Evolutionary conservation across 768 basidiomycete genomes (phyloP).

Genomic region (Termitomyces bulborhizus): DNA sequence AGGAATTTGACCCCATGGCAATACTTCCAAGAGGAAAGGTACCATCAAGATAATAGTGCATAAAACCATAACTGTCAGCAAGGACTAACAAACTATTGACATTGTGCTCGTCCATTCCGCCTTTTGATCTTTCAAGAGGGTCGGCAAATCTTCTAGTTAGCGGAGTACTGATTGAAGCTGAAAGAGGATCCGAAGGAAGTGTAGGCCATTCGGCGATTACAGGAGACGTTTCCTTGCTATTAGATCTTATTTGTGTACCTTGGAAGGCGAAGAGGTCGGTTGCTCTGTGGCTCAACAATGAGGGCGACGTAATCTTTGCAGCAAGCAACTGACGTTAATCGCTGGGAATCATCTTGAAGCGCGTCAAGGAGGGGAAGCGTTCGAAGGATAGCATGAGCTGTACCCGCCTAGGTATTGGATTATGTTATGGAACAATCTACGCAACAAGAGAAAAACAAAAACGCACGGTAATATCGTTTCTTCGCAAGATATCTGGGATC

Average conservation of each 20-base stretch:
- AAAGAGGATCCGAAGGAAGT: conserved; percentile 44
- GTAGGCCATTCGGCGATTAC: conserved; percentile 67
- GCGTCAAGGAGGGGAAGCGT: conserved; percentile 67
- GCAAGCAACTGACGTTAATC: conserved; percentile 48
- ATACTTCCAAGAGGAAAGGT: conserved; percentile 64
- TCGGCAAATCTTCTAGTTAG: conserved; percentile 25
- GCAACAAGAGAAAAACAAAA: conserved; percentile 7
- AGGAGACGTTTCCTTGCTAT: conserved; percentile 42
- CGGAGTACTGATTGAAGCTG: conserved; percentile 55
- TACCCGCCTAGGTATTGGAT: conserved; percentile 57
- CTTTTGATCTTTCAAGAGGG: conserved; percentile 22
- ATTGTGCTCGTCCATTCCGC: conserved; percentile 47
- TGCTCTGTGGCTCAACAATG: conserved; percentile 37
- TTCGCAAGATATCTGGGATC: conserved; percentile 73
- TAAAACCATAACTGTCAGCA: conserved; percentile 48
- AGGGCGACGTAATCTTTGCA: conserved; percentile 11
- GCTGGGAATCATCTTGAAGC: conserved; percentile 60
- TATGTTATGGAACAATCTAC: not conserved
- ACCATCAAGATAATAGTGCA: conserved; percentile 72
- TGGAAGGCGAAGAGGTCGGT: conserved; percentile 81
- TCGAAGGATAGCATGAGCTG: conserved; percentile 65
- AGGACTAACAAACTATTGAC: conserved; percentile 60
- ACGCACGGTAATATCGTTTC: conserved; percentile 58
- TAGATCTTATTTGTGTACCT: conserved; percentile 49
- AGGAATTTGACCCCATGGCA: conserved; percentile 24